Evolutionary conservation across 139 green algal species (phyloP).

Genomic region (Chlamydomonas sp.): DNA sequence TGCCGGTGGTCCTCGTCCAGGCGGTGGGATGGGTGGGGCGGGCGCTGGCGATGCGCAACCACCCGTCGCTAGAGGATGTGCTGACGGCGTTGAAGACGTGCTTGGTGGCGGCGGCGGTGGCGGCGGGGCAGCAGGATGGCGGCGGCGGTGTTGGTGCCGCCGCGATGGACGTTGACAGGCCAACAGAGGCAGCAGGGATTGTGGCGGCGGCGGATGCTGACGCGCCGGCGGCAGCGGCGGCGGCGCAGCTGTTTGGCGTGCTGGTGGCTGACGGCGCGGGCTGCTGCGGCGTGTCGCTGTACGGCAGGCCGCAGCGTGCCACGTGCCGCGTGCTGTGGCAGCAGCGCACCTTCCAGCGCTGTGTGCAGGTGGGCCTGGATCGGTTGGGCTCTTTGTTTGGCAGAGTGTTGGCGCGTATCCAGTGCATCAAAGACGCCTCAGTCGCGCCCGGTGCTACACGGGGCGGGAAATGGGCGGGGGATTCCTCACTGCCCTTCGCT

Average conservation of each 20-base stretch:
- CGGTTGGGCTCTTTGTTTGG: too few relatives aligned
- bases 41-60: constrained; percentile 21
- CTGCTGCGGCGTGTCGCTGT: neutral
- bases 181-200: too few relatives aligned
- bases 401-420: too few relatives aligned
- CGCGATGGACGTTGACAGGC: too few relatives aligned
- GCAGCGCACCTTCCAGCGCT: constrained; percentile 25
- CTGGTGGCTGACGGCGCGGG: constrained; percentile 1
- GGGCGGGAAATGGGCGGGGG: too few relatives aligned
- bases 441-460: too few relatives aligned
- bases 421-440: too few relatives aligned
- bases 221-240: neutral
- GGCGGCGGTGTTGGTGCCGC: neutral
- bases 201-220: neutral
- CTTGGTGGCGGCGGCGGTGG: neutral
- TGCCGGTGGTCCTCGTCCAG: neutral
- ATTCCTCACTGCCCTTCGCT: too few relatives aligned
- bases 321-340: constrained; percentile 31
- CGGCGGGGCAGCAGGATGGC: neutral
- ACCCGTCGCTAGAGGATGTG: neutral
- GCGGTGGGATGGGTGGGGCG: constrained; percentile 29
- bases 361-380: neutral
- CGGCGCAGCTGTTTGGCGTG: constrained; percentile 10
- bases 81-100: neutral
- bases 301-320: neutral